Base-by-base conservation (phyloP, 129 eudicot species). In the Artemisia tridentata region DNA sequence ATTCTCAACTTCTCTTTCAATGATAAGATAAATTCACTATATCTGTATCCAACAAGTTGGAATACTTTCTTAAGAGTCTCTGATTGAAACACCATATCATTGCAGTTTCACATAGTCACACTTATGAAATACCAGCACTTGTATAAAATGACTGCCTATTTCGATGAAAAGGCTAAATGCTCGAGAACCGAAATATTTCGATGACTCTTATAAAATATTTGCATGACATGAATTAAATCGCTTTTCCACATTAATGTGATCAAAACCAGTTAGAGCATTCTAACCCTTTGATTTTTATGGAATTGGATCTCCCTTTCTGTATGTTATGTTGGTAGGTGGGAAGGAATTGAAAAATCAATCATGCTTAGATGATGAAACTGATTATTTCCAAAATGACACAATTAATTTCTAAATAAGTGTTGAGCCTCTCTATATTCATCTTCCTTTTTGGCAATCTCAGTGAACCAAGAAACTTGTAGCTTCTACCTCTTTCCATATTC, bases 401-500 rank as follows among this genome's bases (percentile, higher is more conserved):
- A 8, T n/a, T 57, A 18, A 55, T 55, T 61, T 61, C 46, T 17
- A 61, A 15, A 29, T 27, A 61, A 14, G 27, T 27, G 66, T 61
- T 61, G 41, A 61, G 29, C 43, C 47, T 59, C 41, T 60, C 66
- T 29, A 61, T 15, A 29, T 13, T 61, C 11, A 61, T 13, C 65
- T 21, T 25, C 65, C 65, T 25, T 60, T 60, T 60, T 60, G 68
- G 60, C 38, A 60, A 47, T 72, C 50, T 72, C 27, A 72, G 14
- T 19, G 74, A 52, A 57, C 66, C 54, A 19, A 71, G 14, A 72
- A 47, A 27, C 68, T 45, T 72, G 76, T 47, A 59, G 68, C 47
- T 21, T 60, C 50, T 72, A 17, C 68, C 38, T 72, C 27, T 27
- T n/a, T 60, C 21, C 72, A 67, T 48, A 43, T 49, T 21, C 29